phyloP scores from a whole-genome alignment of 108 stramenopile genomes.

The Conticribra weissflogii region DNA sequence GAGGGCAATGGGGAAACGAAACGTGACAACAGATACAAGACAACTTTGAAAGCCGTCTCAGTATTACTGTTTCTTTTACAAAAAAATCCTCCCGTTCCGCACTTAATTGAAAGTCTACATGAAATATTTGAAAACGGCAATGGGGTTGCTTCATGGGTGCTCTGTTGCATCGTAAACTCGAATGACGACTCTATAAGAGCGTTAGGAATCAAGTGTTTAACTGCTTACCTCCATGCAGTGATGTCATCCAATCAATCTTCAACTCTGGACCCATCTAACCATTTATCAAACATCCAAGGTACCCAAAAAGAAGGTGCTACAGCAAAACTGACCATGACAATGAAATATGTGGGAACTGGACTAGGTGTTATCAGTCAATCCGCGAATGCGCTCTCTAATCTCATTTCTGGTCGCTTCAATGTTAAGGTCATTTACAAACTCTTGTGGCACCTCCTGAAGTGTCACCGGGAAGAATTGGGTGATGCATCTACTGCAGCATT shows the following conservation, averaged over 20 bases:
- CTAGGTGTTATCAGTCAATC: constrained; percentile 53
- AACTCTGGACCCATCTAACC: constrained; percentile 6
- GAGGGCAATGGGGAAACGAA: constrained; percentile 13
- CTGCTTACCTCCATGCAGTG: constrained; percentile 51
- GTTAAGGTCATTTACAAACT: constrained; percentile 72
- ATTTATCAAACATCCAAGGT: neutral
- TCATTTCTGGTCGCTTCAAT: constrained; percentile 51
- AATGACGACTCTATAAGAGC: constrained; percentile 66
- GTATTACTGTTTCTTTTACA: constrained; percentile 50
- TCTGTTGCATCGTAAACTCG: constrained; percentile 73
- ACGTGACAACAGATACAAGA: constrained; percentile 27
- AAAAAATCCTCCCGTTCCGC: constrained; percentile 29
- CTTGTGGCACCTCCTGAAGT: constrained; percentile 81
- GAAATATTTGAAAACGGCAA: constrained; percentile 58
- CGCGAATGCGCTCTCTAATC: constrained; percentile 42
- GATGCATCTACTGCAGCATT: constrained; percentile 56
- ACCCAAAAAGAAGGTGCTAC: constrained; percentile 18
- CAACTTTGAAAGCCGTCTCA: constrained; percentile 41
- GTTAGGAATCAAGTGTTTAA: constrained; percentile 69
- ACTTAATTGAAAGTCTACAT: constrained; percentile 48
- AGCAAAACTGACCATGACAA: constrained; percentile 36
- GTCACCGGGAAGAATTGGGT: constrained; percentile 63
- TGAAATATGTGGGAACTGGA: constrained; percentile 33
- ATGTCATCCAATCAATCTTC: constrained; percentile 13
- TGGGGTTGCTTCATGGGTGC: constrained; percentile 68